phyloP scores from a whole-genome alignment of 1,139 yeast species.

The Yamadazyma triangularis region DNA sequence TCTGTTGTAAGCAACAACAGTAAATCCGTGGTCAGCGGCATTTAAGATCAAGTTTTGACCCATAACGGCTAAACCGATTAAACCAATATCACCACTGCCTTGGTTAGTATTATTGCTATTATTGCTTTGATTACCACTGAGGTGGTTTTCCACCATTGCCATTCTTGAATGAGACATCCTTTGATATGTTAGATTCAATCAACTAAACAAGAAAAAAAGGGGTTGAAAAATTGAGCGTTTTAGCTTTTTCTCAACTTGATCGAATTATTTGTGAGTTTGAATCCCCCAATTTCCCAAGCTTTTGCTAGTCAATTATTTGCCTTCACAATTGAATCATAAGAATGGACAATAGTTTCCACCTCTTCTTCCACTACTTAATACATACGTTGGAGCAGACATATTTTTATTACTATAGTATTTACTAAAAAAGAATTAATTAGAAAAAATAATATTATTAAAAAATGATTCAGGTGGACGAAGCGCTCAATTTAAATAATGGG shows the following conservation, averaged over 20 bases:
- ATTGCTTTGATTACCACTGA: no score
- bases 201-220: neutral
- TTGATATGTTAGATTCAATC: neutral
- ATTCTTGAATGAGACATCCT: no score
- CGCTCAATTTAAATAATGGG: neutral
- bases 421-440: no score
- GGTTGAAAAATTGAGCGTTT: conserved; percentile 1
- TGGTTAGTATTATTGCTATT: conserved; percentile 23
- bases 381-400: conserved; percentile 47
- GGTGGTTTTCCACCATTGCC: conserved; percentile 5
- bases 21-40: conserved; percentile 97
- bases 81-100: conserved; percentile 90
- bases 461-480: neutral
- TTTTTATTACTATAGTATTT: neutral
- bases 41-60: conserved; percentile 97
- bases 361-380: no score
- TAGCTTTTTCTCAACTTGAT: neutral
- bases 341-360: no score
- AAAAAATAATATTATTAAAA: no score
- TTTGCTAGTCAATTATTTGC: no score
- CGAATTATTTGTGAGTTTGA: no score
- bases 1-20: conserved; percentile 98
- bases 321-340: no score
- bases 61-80: conserved; percentile 99
- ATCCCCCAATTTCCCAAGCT: no score